These are phyloP conservation scores for Pseudogymnoascus sp. DNA, from an alignment of 2,329 filamentous ascomycete species.

Conservation along the genomic window DNA sequence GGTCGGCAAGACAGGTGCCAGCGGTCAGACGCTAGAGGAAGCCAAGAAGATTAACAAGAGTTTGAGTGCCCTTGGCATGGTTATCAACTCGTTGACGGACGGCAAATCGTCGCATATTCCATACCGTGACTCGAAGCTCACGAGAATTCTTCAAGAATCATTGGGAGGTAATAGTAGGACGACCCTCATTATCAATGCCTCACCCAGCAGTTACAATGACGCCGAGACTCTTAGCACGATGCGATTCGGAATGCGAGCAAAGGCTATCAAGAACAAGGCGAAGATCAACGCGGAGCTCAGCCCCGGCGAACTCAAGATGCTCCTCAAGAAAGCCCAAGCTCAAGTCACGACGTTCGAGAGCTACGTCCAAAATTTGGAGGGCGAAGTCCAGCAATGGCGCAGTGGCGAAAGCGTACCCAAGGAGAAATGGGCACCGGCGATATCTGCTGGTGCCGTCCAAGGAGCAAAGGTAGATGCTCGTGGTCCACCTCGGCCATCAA, in stretches of 20 bases:
- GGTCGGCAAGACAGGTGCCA: constrained; percentile 96
- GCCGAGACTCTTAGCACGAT: constrained; percentile 86
- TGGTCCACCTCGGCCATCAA: constrained; percentile 42
- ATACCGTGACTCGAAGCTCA: constrained; percentile 96
- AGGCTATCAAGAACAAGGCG: constrained; percentile 99
- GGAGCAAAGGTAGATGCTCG: constrained; percentile 39
- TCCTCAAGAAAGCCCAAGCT: constrained; percentile 85
- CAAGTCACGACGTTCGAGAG: constrained; percentile 83
- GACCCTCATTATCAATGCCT: constrained; percentile 98
- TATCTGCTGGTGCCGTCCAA: constrained; percentile 45
- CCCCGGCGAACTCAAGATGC: constrained; percentile 83
- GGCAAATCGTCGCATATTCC: constrained; percentile 94
- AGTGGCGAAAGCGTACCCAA: constrained; percentile 79
- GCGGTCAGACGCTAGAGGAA: constrained; percentile 92
- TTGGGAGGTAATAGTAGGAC: constrained; percentile 95
- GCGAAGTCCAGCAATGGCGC: constrained; percentile 81
- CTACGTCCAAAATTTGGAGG: constrained; percentile 76
- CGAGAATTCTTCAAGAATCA: constrained; percentile 92
- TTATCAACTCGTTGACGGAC: constrained; percentile 95
- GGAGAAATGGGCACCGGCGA: constrained; percentile 72
- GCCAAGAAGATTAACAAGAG: constrained; percentile 99
- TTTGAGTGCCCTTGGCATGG: constrained; percentile 95
- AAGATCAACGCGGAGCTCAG: constrained; percentile 99
- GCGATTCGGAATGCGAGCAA: constrained; percentile 90
- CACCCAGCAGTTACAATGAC: constrained; percentile 98